These are phyloP conservation scores for Loxodes magnus DNA, from an alignment of 73 alveolate species.

Conservation along the genomic window DNA sequence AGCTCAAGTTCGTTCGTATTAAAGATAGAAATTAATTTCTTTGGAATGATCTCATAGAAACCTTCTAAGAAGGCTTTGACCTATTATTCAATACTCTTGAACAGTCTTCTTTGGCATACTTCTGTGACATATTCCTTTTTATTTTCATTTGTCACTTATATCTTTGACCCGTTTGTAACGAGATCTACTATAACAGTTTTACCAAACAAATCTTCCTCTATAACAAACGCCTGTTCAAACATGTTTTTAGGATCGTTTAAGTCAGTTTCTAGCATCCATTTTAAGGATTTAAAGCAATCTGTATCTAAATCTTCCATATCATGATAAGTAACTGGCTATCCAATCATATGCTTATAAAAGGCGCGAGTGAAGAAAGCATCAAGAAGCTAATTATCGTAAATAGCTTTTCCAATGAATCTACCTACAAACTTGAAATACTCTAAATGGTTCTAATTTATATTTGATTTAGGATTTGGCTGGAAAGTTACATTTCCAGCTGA, in stretches of 20 bases:
- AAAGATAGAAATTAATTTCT: slow-evolving; percentile 64
- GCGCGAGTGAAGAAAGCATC: slow-evolving; percentile 90
- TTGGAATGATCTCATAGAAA: slow-evolving; percentile 92
- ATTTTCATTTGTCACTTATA: slow-evolving; percentile 74
- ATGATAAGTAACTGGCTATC: slow-evolving; percentile 69
- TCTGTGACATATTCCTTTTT: slow-evolving; percentile 2
- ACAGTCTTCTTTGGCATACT: slow-evolving; percentile 24
- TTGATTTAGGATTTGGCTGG: slow-evolving; percentile 11
- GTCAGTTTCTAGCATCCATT: slow-evolving; percentile 75
- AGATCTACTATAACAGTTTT: slow-evolving; percentile 64
- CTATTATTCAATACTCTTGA: slow-evolving; percentile 37
- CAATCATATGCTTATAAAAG: slow-evolving; percentile 91
- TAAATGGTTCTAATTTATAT: slow-evolving; percentile 69
- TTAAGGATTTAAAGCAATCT: slow-evolving; percentile 73
- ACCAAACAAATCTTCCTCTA: slow-evolving; percentile 73
- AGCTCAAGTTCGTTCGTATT: slow-evolving; percentile 85
- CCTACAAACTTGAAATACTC: slow-evolving; percentile 95
- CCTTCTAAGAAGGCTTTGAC: slow-evolving; percentile 58
- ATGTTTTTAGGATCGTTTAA: not conserved
- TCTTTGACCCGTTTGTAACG: slow-evolving; percentile 70
- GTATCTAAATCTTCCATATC: slow-evolving; percentile 98
- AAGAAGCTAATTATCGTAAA: slow-evolving; percentile 11
- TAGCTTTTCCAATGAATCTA: slow-evolving; percentile 92
- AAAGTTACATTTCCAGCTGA: slow-evolving; percentile 61
- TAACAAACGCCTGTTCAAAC: not conserved